phyloP scores from a whole-genome alignment of 768 basidiomycete genomes.

The Termitomyces sp. region DNA sequence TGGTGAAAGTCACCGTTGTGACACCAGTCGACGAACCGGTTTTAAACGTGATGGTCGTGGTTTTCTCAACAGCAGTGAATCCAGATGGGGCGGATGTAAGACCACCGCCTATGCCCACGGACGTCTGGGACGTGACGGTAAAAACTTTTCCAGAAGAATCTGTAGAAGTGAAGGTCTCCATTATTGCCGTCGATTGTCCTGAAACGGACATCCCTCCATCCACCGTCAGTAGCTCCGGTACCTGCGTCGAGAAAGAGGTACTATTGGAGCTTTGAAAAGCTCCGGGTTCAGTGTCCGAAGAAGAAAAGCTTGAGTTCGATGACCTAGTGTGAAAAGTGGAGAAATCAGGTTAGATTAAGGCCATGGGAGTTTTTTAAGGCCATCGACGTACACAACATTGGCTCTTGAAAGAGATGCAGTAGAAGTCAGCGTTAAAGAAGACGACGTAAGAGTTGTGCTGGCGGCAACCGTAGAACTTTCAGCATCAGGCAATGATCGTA shows the following conservation, averaged over 20 bases:
- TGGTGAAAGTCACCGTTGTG: conserved; percentile 1
- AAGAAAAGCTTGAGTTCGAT: not conserved
- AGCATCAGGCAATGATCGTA: not conserved
- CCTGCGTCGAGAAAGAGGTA: not conserved
- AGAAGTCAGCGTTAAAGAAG: not conserved
- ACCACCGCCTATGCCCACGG: not conserved
- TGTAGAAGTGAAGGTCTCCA: not conserved
- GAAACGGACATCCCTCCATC: not conserved
- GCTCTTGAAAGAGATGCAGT: not conserved
- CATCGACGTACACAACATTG: not conserved
- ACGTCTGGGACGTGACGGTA: not conserved
- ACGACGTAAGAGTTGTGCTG: not conserved
- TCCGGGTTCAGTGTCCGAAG: not conserved
- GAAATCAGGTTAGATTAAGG: not conserved
- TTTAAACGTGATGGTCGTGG: conserved; percentile 4
- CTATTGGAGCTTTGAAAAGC: not conserved
- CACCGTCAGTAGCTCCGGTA: not conserved
- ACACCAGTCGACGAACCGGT: conserved; percentile 1
- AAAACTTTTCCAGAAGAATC: not conserved
- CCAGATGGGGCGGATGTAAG: not conserved
- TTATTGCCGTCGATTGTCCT: not conserved
- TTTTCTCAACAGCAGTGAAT: conserved; percentile 1
- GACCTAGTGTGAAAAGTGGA: not conserved
- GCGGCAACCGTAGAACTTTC: not conserved
- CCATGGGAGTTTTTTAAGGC: not conserved